Base-by-base conservation (phyloP, 805 yeast genomes). In the Starmerella potacharoeniae region DNA sequence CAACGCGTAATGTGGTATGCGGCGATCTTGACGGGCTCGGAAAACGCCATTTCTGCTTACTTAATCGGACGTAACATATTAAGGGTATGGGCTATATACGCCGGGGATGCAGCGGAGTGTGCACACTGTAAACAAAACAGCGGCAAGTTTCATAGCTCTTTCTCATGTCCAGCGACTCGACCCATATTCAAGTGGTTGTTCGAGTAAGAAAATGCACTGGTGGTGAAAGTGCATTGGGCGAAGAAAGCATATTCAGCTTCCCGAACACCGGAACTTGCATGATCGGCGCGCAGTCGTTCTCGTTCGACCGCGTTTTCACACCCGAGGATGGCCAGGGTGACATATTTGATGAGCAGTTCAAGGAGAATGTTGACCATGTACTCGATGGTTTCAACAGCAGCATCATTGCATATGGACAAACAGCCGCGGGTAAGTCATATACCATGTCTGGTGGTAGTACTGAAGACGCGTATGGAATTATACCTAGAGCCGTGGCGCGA, bases 301-400 rank as follows among this genome's bases (percentile, higher is more conserved):
- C 82, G 0, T 87, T 78, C 66, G 95, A 87, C 65, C 68, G 78
- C 30, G 82, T 84, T 0, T 86, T 85, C 62, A 74, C 68, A 8
- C 71, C 75, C 1, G 63, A 66, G 1, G 59, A 82, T 2, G 58
- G 76, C 1, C 95, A 87, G 64, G 63, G 63, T 1, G 80, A 79
- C 5, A 69, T 85, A 5, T 84, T 82, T 62, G 72, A 78, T n/a
- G 77, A 74, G 62, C 75, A 84, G 0, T 75, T 84, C 11, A 66
- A 71, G 36, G 79, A 78, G 41, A 79, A 85, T 0, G 83, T 87
- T 5, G 81, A 79, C 47, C 88, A 83, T 58, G 72, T 85, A 29
- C 74, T 84, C 54, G 73, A 76, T 34, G 96, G 96, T 0, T 81
- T 80, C 63, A 84, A 84, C 65, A 86, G 88, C 10, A 78, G 91